phyloP scores from a whole-genome alignment of 208 protist species.

The Eutreptiella sp. region DNA sequence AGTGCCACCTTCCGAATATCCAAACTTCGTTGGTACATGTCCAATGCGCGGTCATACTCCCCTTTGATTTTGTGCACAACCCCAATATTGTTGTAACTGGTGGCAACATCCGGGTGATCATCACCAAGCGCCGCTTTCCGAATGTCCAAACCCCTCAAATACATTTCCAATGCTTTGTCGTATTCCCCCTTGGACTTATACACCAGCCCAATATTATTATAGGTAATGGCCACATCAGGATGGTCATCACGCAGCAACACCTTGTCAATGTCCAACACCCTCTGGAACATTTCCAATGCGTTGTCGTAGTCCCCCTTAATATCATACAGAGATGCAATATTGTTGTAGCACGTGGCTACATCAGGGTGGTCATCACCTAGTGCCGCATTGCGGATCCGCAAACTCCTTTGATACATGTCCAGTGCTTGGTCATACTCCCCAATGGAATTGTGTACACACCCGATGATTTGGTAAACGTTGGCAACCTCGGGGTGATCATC shows the following conservation, averaged over 20 bases:
- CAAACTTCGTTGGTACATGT: conserved; percentile 21
- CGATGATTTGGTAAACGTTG: too few relatives aligned
- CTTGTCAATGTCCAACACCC: conserved; percentile 23
- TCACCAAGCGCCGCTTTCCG: conserved; percentile 6
- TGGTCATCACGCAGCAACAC: neutral
- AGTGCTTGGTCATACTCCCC: too few relatives aligned
- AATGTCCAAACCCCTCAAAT: conserved; percentile 10
- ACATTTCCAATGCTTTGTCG: conserved; percentile 9
- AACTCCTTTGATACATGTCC: too few relatives aligned
- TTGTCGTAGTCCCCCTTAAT: conserved; percentile 16
- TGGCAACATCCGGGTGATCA: conserved; percentile 1
- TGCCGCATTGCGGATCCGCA: too few relatives aligned
- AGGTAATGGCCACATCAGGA: conserved; percentile 9
- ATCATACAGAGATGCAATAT: conserved; percentile 18
- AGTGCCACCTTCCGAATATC: conserved; percentile 16
- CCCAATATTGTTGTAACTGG: conserved; percentile 14
- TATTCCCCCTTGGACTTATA: conserved; percentile 12
- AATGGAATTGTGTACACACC: too few relatives aligned
- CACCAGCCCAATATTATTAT: conserved; percentile 15
- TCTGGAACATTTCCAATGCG: conserved; percentile 15
- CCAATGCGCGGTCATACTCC: conserved; percentile 6
- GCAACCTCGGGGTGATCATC: too few relatives aligned
- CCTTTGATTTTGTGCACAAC: neutral
- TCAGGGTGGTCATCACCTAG: conserved; percentile 12
- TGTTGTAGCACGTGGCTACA: conserved; percentile 21